Conservation (phyloP, 2,329 filamentous ascomycete genomes). For the Pestalotiopsis sp. region DNA sequence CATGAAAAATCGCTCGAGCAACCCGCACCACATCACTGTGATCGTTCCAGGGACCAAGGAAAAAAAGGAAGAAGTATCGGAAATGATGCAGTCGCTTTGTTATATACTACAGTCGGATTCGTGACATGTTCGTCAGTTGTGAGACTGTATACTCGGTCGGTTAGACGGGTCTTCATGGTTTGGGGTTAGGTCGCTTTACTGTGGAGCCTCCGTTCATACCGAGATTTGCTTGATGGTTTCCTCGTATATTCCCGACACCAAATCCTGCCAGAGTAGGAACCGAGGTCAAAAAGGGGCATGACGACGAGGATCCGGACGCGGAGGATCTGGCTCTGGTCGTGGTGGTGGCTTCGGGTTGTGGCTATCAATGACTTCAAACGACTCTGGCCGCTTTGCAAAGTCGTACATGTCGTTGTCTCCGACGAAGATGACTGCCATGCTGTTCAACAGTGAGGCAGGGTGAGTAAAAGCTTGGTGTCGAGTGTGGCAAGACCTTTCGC, state of each 20-base stretch:
- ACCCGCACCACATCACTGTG: not conserved
- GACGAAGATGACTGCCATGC: not conserved
- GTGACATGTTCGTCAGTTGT: no score
- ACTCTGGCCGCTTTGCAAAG: not conserved
- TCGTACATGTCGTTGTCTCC: not conserved
- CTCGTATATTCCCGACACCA: not conserved
- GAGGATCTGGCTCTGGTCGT: slow-evolving; percentile 30
- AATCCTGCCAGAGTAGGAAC: not conserved
- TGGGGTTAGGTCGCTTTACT: not conserved
- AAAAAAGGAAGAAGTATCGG: not conserved
- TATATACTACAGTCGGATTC: not conserved
- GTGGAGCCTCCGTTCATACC: not conserved
- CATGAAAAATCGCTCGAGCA: not conserved
- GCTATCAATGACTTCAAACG: not conserved
- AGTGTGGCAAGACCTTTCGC: not conserved
- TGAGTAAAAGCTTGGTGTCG: not conserved
- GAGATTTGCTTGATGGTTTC: not conserved
- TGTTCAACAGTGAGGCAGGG: not conserved
- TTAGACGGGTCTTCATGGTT: not conserved
- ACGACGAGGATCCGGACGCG: slow-evolving; percentile 24
- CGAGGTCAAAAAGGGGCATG: not conserved
- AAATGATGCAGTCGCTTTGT: not conserved
- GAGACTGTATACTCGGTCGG: not conserved
- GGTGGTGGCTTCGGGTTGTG: slow-evolving; percentile 30
- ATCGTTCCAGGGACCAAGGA: not conserved